phyloP scores from a whole-genome alignment of 1,139 yeast species.

The Scheffersomyces titani region DNA sequence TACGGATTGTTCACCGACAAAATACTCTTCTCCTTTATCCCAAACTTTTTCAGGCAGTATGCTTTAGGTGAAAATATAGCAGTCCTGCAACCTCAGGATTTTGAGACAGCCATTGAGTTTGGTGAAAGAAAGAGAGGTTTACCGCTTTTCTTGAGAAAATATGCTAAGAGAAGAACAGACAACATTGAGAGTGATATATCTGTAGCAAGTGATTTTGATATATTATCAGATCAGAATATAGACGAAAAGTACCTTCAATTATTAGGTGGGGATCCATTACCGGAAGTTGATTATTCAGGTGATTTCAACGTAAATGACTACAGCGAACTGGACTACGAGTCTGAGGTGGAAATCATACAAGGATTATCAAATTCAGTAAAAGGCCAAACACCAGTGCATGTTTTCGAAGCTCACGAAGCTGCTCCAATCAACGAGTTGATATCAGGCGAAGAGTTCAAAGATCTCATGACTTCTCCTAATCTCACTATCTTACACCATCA shows the following conservation, averaged over 20 bases:
- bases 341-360: conserved; percentile 15
- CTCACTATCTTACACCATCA: conserved; percentile 37
- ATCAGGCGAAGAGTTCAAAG: conserved; percentile 29
- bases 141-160: conserved; percentile 27
- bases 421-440: conserved; percentile 29
- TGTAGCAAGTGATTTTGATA: conserved; percentile 20
- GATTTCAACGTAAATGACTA: conserved; percentile 33
- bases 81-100: conserved; percentile 1
- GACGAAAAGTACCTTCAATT: conserved; percentile 22
- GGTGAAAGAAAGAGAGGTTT: conserved; percentile 20
- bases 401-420: background rate
- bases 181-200: background rate
- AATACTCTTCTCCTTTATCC: conserved; percentile 8
- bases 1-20: conserved; percentile 19
- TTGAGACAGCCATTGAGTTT: conserved; percentile 23
- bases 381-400: background rate
- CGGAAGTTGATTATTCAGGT: conserved; percentile 50
- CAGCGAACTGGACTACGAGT: conserved; percentile 24
- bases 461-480: conserved; percentile 26
- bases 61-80: conserved; percentile 1
- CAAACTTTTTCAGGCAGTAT: conserved; percentile 3
- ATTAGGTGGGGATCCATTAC: conserved; percentile 29
- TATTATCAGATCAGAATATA: conserved; percentile 24
- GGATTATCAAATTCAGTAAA: background rate
- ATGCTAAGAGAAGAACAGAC: conserved; percentile 12